Conservation (phyloP, 805 yeast genomes). For the Maudiozyma bulderi region DNA sequence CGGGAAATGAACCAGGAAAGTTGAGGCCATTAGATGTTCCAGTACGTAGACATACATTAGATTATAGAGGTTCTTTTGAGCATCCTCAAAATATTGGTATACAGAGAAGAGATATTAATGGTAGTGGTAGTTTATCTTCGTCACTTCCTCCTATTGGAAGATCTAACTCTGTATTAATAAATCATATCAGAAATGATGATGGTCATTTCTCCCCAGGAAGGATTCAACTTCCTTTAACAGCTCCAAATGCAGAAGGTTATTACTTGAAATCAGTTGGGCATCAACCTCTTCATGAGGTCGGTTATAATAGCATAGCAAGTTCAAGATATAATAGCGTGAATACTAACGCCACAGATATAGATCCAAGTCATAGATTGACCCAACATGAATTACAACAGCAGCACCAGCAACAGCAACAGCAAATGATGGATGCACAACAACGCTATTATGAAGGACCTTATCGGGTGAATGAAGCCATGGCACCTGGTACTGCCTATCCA, state of each 20-base stretch:
- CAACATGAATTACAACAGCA: not conserved
- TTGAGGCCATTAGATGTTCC: not conserved
- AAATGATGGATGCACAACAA: not conserved
- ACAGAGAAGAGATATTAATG: not conserved
- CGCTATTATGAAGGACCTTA: not conserved
- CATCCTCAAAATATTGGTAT: not conserved
- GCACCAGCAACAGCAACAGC: not conserved
- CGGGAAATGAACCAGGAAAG: not conserved
- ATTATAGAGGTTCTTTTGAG: not conserved
- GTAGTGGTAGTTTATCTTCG: not conserved
- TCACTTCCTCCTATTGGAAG: not conserved
- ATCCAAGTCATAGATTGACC: not conserved
- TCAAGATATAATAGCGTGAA: constrained; percentile 1
- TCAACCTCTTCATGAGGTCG: not conserved
- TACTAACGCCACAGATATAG: not conserved
- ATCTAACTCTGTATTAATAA: not conserved
- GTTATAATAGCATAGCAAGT: not conserved
- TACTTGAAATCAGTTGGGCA: not conserved
- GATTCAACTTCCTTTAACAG: not conserved
- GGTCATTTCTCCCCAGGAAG: not conserved
- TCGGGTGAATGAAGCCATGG: not conserved
- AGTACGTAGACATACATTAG: not conserved
- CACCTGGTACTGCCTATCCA: not conserved
- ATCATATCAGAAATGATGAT: not conserved
- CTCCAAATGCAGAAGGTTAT: not conserved